Evolutionary conservation across 1,284 basidiomycete genomes (phyloP).

Genomic region (Boletus hoseneyae): DNA sequence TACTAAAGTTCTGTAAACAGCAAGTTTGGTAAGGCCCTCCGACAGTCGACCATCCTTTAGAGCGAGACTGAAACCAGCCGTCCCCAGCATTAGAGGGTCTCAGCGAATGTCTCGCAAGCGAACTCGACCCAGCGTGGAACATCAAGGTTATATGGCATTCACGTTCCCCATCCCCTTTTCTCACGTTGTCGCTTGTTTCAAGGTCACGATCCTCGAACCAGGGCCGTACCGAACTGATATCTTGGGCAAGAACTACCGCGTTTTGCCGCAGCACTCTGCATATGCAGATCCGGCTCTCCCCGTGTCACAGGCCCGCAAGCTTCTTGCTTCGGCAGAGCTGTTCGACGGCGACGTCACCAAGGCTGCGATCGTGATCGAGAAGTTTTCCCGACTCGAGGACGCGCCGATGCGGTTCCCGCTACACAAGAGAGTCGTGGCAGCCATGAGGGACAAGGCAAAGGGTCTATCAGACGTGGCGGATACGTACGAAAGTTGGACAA

Average conservation of each 20-base stretch:
- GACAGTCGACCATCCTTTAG: neutral
- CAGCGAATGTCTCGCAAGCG: slow-evolving; percentile 22
- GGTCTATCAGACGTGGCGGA: slow-evolving; percentile 13
- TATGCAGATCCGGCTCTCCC: slow-evolving; percentile 15
- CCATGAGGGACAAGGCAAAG: slow-evolving; percentile 20
- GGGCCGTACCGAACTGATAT: slow-evolving; percentile 26
- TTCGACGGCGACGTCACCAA: slow-evolving; percentile 20
- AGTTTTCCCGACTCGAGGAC: slow-evolving; percentile 15
- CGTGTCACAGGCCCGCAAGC: slow-evolving; percentile 6
- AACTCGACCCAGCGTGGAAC: slow-evolving; percentile 32
- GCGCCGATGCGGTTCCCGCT: slow-evolving; percentile 22
- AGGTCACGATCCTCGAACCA: slow-evolving; percentile 25
- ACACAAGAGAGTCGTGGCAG: slow-evolving; percentile 12
- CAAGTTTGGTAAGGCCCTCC: slow-evolving; percentile 21
- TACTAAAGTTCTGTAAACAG: slow-evolving; percentile 7
- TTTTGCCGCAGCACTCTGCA: slow-evolving; percentile 18
- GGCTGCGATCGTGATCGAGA: slow-evolving; percentile 19
- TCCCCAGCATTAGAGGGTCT: slow-evolving; percentile 30
- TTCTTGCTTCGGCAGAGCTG: neutral
- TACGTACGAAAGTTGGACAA: slow-evolving; percentile 23
- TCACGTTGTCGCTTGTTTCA: neutral
- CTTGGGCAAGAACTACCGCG: neutral
- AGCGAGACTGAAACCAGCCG: neutral
- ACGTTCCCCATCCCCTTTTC: neutral
- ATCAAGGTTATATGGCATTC: slow-evolving; percentile 22